Evolutionary conservation across 805 yeast genomes (phyloP).

Genomic region (Ogataea paraovalis): DNA sequence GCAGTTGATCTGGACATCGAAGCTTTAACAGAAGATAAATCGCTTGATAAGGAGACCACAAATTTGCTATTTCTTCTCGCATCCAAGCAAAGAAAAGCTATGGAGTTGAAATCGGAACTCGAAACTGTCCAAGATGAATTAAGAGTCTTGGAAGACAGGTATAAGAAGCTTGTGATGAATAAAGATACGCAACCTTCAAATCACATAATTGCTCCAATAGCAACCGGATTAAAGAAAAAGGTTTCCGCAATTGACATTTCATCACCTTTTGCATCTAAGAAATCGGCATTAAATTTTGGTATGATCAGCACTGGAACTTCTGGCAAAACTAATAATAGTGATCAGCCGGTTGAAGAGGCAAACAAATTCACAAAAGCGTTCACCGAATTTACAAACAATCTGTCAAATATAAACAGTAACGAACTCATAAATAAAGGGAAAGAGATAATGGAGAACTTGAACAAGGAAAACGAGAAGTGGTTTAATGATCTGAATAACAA

Average conservation of each 20-base stretch:
- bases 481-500: constrained; percentile 13
- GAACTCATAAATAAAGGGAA: constrained; percentile 26
- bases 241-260: neutral
- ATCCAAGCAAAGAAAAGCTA: constrained; percentile 48
- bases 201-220: neutral
- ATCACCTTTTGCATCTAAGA: constrained; percentile 1
- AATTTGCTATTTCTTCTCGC: constrained; percentile 39
- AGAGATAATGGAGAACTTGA: constrained; percentile 22
- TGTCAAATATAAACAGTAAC: constrained; percentile 20
- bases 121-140: constrained; percentile 37
- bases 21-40: neutral
- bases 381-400: constrained; percentile 21
- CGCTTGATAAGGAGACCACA: constrained; percentile 7
- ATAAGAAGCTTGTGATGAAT: constrained; percentile 16
- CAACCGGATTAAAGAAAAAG: neutral
- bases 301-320: no score
- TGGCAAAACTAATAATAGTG: neutral
- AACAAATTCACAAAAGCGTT: constrained; percentile 16
- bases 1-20: neutral
- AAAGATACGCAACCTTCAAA: neutral
- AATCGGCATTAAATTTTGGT: constrained; percentile 14
- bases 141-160: constrained; percentile 30
- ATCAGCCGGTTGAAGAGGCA: constrained; percentile 5
- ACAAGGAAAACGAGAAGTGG: constrained; percentile 24
- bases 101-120: constrained; percentile 46